Base-by-base conservation (phyloP, 2,329 filamentous ascomycete species). In the Clarireedia monteithiana region DNA sequence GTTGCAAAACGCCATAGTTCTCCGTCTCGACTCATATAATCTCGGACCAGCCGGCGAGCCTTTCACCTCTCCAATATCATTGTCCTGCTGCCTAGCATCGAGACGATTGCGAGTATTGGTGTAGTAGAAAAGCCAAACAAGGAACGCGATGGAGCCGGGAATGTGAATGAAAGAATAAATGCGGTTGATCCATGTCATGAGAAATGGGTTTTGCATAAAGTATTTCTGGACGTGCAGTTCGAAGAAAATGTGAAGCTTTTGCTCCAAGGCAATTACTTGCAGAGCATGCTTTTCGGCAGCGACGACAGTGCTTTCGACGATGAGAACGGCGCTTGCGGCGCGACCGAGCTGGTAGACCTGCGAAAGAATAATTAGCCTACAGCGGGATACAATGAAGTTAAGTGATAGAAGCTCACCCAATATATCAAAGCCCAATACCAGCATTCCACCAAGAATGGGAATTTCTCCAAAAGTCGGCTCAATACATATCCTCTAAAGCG, bases 401-500 rank as follows among this genome's bases (percentile, higher is more conserved):
- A 23, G 23, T n/a, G 17, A 42, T 4, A 46, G 17, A 44, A 44
- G 67, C 79, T 64, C 77, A 88, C 85, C 85, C 86, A 89, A 72
- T 89, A 89, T 50, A 89, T 84, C 60, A 88, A 72, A 2, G 83
- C 81, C 86, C 86, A 89, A 64, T 89, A 89, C 85, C 85, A 89
- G 42, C 81, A 84, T 70, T 90, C 87, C 1, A 84, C 83, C 27
- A 89, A 69, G 66, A 90, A 90, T 0, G 87, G 86, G 61, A 88
- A 82, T 65, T 81, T 84, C 56, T 76, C 76, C 14, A 89, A 75
- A 38, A 89, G 62, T 4, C 85, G 76, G 66, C 83, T 86, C 50
- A 87, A 72, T 12, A 85, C 70, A 48, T 80, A 78, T 59, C 80
- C 76, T 60, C 78, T 75, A 64, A 84, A 86, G 6, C 80, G 72